Conservation (phyloP, 2,329 filamentous ascomycete genomes). For the Trichophyton simii region DNA sequence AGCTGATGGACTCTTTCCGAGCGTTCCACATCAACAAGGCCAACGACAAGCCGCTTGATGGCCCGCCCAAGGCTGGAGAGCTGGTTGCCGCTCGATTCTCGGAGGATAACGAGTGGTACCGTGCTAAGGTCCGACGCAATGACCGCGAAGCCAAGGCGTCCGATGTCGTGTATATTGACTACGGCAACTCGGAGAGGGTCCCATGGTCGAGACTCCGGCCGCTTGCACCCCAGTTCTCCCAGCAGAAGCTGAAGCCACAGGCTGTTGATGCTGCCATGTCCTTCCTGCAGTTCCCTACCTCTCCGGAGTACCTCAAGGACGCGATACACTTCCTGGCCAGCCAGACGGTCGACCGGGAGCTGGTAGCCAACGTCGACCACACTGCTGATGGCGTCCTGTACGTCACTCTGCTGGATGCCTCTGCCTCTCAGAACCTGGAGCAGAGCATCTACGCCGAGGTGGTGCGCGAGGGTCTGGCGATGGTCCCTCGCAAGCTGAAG, state of each 20-base stretch:
- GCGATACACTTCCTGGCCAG: constrained; percentile 64
- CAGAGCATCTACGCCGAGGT: constrained; percentile 86
- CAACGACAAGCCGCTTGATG: constrained; percentile 60
- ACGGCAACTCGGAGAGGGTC: constrained; percentile 83
- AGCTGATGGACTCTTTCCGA: constrained; percentile 81
- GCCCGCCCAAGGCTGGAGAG: constrained; percentile 79
- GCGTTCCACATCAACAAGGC: constrained; percentile 76
- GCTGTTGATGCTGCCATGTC: constrained; percentile 77
- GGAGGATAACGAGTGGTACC: constrained; percentile 86
- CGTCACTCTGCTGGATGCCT: constrained; percentile 76
- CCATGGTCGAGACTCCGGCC: constrained; percentile 74
- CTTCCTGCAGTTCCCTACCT: constrained; percentile 75
- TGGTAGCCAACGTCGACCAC: constrained; percentile 86
- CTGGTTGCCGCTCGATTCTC: constrained; percentile 84
- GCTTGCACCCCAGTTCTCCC: constrained; percentile 65
- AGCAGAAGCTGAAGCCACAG: constrained; percentile 72
- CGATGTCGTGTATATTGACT: constrained; percentile 90
- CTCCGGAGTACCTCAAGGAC: constrained; percentile 71
- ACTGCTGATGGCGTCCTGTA: constrained; percentile 69
- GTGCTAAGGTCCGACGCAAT: constrained; percentile 78
- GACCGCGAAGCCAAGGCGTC: constrained; percentile 80
- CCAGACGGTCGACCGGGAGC: constrained; percentile 58
- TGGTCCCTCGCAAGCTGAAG: constrained; percentile 87
- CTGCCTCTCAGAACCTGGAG: constrained; percentile 47
- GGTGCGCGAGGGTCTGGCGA: constrained; percentile 67